These are phyloP conservation scores for Plectosphaerella cucumerina DNA, from an alignment of 2,329 filamentous ascomycete genomes.

Conservation along the genomic window DNA sequence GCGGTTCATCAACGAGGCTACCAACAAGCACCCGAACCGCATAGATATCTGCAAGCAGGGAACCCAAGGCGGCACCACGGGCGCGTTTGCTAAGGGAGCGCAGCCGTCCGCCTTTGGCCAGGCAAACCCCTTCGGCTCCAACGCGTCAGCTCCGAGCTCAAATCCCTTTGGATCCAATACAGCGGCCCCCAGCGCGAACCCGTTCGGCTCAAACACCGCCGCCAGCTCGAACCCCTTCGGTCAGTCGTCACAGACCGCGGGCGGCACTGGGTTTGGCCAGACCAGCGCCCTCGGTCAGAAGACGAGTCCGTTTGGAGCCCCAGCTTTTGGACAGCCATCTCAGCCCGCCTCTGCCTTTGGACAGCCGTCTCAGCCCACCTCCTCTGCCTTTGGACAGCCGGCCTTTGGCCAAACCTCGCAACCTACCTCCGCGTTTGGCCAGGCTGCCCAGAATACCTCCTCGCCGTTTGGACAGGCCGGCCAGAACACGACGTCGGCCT, in stretches of 20 bases:
- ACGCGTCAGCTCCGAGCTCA: constrained; percentile 14
- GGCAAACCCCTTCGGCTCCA: constrained; percentile 17
- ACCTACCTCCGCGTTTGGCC: constrained; percentile 23
- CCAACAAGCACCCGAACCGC: constrained; percentile 72
- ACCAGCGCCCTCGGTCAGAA: constrained; percentile 20
- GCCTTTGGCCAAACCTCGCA: constrained; percentile 34
- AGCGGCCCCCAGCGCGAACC: constrained; percentile 8
- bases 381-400: constrained; percentile 9
- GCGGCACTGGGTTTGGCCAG: constrained; percentile 25
- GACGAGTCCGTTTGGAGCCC: constrained; percentile 24
- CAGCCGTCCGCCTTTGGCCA: constrained; percentile 27
- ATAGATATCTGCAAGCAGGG: constrained; percentile 55
- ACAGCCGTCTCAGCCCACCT: constrained; percentile 24
- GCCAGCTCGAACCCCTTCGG: constrained; percentile 34
- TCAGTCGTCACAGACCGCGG: constrained; percentile 29
- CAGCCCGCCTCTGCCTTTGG: constrained; percentile 29
- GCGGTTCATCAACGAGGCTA: constrained; percentile 61
- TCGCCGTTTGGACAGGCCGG: too few species aligned
- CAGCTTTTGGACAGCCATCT: constrained; percentile 36
- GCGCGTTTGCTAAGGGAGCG: constrained; percentile 39
- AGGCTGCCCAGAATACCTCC: too few species aligned
- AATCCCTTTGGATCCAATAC: background rate
- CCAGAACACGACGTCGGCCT: constrained; percentile 4
- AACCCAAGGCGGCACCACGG: constrained; percentile 36
- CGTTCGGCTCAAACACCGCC: constrained; percentile 5